These are phyloP conservation scores for Emergomyces pasteurianus DNA, from an alignment of 2,329 filamentous ascomycete species.

Conservation along the genomic window DNA sequence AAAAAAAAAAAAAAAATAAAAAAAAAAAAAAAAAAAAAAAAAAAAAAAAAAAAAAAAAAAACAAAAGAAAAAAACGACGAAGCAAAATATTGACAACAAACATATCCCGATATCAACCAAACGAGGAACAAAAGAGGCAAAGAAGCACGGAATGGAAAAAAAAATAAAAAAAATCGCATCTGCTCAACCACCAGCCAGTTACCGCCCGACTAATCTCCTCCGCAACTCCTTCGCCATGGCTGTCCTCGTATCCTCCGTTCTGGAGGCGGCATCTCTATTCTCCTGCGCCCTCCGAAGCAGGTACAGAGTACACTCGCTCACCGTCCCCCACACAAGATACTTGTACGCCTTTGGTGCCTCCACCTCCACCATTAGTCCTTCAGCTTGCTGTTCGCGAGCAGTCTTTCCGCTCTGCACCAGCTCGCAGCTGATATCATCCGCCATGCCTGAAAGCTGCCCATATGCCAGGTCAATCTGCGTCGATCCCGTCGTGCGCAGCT, in stretches of 20 bases:
- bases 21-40: too few species aligned
- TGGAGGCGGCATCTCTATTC: constrained; percentile 44
- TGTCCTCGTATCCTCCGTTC: constrained; percentile 39
- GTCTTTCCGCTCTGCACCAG: constrained; percentile 25
- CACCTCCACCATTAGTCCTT: constrained; percentile 13
- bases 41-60: too few species aligned
- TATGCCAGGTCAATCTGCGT: constrained; percentile 38
- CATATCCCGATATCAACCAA: not conserved
- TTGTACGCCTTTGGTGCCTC: constrained; percentile 41
- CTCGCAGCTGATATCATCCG: constrained; percentile 44
- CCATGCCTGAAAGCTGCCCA: constrained; percentile 48
- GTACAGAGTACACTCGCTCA: constrained; percentile 68
- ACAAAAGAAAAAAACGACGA: too few species aligned
- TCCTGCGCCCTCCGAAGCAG: constrained; percentile 44
- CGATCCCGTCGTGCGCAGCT: constrained; percentile 24
- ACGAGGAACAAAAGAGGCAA: too few species aligned
- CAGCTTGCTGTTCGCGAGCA: constrained; percentile 6
- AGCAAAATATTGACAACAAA: too few species aligned
- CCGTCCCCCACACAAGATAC: constrained; percentile 44
- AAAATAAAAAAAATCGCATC: too few species aligned
- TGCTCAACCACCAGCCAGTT: not conserved
- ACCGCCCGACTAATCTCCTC: constrained; percentile 19
- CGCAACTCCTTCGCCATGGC: constrained; percentile 42
- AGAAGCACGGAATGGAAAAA: too few species aligned
- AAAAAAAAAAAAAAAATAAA: too few species aligned